A percentile compares a stretch with the other conserved stretches of the same genome.
Conservation (phyloP, 139 green algal species). For the Coccomyxa sp. region DNA sequence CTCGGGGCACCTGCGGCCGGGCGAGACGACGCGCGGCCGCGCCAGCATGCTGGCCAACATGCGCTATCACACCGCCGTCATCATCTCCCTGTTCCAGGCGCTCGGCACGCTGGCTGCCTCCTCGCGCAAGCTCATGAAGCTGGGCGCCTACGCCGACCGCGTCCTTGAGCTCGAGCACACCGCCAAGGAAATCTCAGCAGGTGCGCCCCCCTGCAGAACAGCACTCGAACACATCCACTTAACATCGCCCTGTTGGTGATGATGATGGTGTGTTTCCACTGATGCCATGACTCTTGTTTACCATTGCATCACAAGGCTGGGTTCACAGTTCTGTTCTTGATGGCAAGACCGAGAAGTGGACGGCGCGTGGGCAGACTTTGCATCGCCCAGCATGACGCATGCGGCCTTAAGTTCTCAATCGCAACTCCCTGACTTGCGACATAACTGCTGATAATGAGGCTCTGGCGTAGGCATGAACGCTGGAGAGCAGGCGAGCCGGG, state of each 20-base stretch:
- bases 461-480: neutral
- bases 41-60: conserved; percentile 75
- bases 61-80: conserved; percentile 76
- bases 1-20: conserved; percentile 44
- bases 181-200: conserved; percentile 18
- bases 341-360: too few relatives aligned
- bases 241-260: too few relatives aligned
- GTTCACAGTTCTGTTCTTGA: too few relatives aligned
- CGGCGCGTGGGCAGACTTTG: too few relatives aligned
- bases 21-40: conserved; percentile 27
- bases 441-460: neutral
- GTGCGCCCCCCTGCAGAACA: neutral
- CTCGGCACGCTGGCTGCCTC: conserved; percentile 54
- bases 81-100: conserved; percentile 66
- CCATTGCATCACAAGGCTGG: too few relatives aligned
- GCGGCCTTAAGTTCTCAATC: too few relatives aligned
- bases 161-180: conserved; percentile 42
- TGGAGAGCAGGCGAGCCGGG: neutral
- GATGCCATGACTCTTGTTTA: too few relatives aligned
- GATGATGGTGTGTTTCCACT: too few relatives aligned
- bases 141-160: conserved; percentile 56
- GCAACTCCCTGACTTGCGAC: too few relatives aligned
- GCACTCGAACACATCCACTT: too few relatives aligned
- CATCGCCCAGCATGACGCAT: too few relatives aligned
- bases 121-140: conserved; percentile 51